phyloP scores from a whole-genome alignment of 176 grass and related monocot genomes.

The Echinochloa phyllopogon region DNA sequence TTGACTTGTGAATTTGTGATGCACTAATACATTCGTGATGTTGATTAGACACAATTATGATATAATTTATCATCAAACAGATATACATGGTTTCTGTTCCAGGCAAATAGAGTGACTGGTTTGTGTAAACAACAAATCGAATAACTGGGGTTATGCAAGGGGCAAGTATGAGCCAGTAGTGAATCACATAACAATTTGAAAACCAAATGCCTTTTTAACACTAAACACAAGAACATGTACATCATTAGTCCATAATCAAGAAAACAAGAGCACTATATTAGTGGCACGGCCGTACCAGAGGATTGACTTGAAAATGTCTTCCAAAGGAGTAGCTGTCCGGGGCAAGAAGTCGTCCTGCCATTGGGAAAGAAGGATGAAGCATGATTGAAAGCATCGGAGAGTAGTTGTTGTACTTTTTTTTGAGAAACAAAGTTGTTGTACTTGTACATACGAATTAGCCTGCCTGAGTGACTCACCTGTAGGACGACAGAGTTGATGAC shows the following conservation, averaged over 20 bases:
- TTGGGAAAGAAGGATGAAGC: conserved; percentile 23
- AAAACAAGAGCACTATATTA: not conserved
- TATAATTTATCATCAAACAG: conserved; percentile 2
- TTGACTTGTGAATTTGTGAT: not conserved
- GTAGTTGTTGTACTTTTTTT: not conserved
- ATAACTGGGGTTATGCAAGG: not conserved
- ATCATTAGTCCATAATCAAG: not conserved
- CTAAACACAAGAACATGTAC: not conserved
- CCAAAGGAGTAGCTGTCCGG: conserved; percentile 84
- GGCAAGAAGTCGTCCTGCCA: conserved; percentile 95
- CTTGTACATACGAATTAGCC: not conserved
- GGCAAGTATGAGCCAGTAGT: not conserved
- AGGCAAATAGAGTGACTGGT: too few relatives aligned
- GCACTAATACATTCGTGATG: not conserved
- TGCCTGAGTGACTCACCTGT: conserved; percentile 39
- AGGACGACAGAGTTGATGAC: conserved; percentile 92
- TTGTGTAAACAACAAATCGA: not conserved
- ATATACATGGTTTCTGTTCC: not conserved
- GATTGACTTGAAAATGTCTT: conserved; percentile 97
- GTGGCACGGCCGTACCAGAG: conserved; percentile 61
- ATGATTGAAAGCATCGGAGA: not conserved
- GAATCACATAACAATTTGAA: not conserved
- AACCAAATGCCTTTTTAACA: not conserved
- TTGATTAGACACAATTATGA: not conserved
- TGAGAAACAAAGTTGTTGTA: not conserved